Evolutionary conservation across 441 rosid genomes (phyloP), one percentile per base, ranked within the genome.

Genomic region (Populus tomentosa): DNA sequence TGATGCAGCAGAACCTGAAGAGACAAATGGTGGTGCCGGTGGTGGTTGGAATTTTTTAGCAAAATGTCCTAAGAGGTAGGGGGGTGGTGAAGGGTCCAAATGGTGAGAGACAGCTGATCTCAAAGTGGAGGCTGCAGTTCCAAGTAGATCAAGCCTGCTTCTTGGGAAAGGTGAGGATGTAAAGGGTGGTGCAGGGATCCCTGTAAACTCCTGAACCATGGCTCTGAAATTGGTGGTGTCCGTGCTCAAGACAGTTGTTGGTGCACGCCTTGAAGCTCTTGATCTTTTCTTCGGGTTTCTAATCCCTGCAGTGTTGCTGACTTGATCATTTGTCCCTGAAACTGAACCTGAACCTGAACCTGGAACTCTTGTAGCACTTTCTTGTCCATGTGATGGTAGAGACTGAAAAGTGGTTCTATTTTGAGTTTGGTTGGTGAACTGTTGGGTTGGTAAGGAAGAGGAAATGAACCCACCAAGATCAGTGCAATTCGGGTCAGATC

Each of bases 151-250:
- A 36, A 90, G 81, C 59, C 97, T 81, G 67, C 36, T 78, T 64
- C 90, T 87, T 33, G 93, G 84, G 75, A 78, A 89, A 3, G 88
- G 71, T 6, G 91, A 79, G 28, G 84, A 85, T 0, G 94, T 86
- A 67, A 92, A 93, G 1, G 97, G 97, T 1, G 92, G 90, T 4
- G 91, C 84, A 3, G 97, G 96, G 69, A 90, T 89, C 18, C 97
- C 98, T 3, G 98, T 94, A 77, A 94, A 94, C 69, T 94, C 98
- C 78, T 94, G 98, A 77, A 94, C 98, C 92, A 92, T 94, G 75
- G 94, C 89, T 80, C 97, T 80, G 81, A 94, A 94, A 82, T 94
- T 94, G 5, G 91, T 83, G 16, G 97, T 91, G 85, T 92, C 94
- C 33, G 98, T 94, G 40, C 94, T 90, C 42, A 94, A 86, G 67